A percentile compares a stretch with the other conserved stretches of the same genome.
Conservation (phyloP, 179 eudicot species). For the Silene coronaria region DNA sequence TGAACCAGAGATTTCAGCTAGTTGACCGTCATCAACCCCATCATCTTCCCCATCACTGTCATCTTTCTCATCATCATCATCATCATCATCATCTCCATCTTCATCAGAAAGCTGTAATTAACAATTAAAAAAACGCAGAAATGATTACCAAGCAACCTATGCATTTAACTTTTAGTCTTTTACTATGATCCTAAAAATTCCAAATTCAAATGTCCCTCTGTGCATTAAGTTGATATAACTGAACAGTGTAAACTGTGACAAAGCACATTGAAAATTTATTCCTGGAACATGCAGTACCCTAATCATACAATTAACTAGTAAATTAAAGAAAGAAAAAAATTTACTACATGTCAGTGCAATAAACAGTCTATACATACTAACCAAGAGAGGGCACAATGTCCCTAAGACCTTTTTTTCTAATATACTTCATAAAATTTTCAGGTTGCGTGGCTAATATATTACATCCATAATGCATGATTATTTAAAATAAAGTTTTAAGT, state of each 20-base stretch:
- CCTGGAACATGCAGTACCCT: neutral
- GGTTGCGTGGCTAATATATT: neutral
- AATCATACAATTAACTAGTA: neutral
- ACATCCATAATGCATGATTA: too few relatives aligned
- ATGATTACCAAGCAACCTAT: neutral
- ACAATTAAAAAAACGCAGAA: neutral
- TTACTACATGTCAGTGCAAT: neutral
- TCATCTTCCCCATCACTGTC: conserved; percentile 15
- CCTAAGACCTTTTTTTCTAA: too few relatives aligned
- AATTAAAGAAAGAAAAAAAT: neutral
- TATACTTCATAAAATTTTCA: neutral
- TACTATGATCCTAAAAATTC: neutral
- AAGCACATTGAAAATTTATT: too few relatives aligned
- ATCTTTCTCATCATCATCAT: conserved; percentile 21
- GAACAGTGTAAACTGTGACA: neutral
- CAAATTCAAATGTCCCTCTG: neutral
- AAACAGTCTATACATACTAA: neutral
- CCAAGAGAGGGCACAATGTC: neutral
- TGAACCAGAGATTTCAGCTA: conserved; percentile 32
- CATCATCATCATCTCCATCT: conserved; percentile 34
- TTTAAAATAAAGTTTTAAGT: neutral
- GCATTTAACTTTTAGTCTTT: neutral
- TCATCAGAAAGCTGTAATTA: conserved; percentile 36
- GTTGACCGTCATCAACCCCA: conserved; percentile 25
- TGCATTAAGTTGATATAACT: neutral